A percentile compares a stretch with the other conserved stretches of the same genome.
Evolutionary conservation across 805 yeast species (phyloP).

Genomic region (Candida cerambycidarum): DNA sequence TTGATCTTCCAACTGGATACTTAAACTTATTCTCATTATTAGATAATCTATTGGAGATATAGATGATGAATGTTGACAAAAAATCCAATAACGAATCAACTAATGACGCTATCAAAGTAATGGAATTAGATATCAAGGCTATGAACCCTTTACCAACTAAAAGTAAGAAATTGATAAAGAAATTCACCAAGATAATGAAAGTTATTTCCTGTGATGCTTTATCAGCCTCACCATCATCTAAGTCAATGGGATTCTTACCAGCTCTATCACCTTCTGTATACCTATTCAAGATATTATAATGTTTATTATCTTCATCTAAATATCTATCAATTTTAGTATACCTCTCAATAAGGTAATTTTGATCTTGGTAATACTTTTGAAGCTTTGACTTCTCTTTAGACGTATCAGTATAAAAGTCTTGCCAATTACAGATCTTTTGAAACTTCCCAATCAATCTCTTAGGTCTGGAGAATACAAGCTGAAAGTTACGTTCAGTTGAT

Average conservation of each 20-base stretch:
- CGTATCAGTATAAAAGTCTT: conserved; percentile 12
- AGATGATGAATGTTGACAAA: conserved; percentile 71
- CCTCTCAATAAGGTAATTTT: conserved; percentile 58
- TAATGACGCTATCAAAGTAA: conserved; percentile 75
- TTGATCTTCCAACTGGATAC: conserved; percentile 70
- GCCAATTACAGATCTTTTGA: conserved; percentile 32
- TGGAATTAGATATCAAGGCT: conserved; percentile 63
- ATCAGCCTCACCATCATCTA: conserved; percentile 29
- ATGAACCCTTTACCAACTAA: conserved; percentile 61
- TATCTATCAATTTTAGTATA: conserved; percentile 62
- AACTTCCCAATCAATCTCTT: conserved; percentile 34
- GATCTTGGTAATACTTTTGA: conserved; percentile 50
- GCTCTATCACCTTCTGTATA: conserved; percentile 32
- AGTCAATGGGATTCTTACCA: conserved; percentile 4
- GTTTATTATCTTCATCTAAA: conserved; percentile 66
- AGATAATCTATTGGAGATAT: conserved; percentile 54
- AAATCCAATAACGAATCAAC: conserved; percentile 76
- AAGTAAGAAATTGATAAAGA: conserved; percentile 56
- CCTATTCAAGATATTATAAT: conserved; percentile 59
- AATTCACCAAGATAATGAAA: conserved; percentile 64
- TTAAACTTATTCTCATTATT: conserved; percentile 46
- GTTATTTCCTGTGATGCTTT: conserved; percentile 45
- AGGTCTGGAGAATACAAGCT: conserved; percentile 23
- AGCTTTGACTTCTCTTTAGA: conserved; percentile 24
- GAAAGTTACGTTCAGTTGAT: conserved; percentile 7